Percentiles rank a stretch among this genome's conserved stretches.
These are phyloP conservation scores for Chaetomium sp. DNA, from an alignment of 2,329 filamentous ascomycete genomes.

Conservation along the genomic window DNA sequence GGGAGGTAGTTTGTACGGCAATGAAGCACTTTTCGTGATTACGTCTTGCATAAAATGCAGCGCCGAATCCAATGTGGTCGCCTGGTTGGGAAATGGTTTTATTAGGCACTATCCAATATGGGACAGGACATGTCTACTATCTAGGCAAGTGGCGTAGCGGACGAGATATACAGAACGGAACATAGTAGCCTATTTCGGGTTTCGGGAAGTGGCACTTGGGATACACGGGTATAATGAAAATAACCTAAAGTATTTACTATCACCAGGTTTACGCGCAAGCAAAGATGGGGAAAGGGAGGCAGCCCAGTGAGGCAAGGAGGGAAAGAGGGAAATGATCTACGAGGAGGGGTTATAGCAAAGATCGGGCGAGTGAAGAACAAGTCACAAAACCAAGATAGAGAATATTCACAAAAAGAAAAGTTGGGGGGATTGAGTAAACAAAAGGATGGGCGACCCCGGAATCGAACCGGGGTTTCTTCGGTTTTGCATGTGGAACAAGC, in stretches of 20 bases:
- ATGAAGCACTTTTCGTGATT: too few species aligned
- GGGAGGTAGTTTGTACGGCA: conserved; percentile 10
- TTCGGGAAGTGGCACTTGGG: too few species aligned
- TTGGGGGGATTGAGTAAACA: neutral
- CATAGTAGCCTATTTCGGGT: neutral
- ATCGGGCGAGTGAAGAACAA: neutral
- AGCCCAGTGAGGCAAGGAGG: too few species aligned
- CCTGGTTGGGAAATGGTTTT: neutral
- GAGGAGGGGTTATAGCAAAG: too few species aligned
- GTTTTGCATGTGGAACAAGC: conserved; percentile 12
- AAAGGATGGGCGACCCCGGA: conserved; percentile 30
- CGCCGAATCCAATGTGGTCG: too few species aligned
- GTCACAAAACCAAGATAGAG: neutral
- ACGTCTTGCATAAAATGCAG: too few species aligned
- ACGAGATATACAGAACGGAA: neutral
- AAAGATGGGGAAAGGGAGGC: too few species aligned
- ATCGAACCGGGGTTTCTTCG: conserved; percentile 33
- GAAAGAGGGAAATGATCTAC: too few species aligned
- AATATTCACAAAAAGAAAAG: neutral
- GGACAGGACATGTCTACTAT: neutral
- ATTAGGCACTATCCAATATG: neutral
- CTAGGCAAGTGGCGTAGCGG: neutral
- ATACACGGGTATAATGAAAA: too few species aligned
- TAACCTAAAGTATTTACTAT: too few species aligned
- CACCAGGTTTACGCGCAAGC: too few species aligned